phyloP scores from a whole-genome alignment of 1,139 yeast genomes.

The Pneumocystis oryctolagi region DNA sequence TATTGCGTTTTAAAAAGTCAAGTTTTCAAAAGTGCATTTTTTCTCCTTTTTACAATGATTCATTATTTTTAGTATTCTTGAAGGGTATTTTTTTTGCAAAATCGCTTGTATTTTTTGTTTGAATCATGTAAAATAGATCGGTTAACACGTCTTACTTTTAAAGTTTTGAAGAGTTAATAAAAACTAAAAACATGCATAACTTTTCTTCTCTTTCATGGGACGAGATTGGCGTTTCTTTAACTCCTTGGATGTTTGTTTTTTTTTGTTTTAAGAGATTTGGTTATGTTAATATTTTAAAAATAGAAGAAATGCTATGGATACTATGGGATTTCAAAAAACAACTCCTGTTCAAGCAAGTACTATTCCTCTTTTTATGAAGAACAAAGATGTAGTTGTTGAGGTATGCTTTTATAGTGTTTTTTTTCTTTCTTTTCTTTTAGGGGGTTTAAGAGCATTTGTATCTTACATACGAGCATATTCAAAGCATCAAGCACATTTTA shows the following conservation, averaged over 20 bases:
- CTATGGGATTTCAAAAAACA: slow-evolving; percentile 62
- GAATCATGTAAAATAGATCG: no score
- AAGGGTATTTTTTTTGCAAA: no score
- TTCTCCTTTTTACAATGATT: no score
- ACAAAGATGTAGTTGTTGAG: slow-evolving; percentile 91
- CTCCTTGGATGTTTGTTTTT: neutral
- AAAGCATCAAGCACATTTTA: slow-evolving; percentile 81
- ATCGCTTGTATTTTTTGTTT: no score
- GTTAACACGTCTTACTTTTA: no score
- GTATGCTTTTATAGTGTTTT: neutral
- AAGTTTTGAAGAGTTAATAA: neutral
- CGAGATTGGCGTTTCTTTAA: neutral
- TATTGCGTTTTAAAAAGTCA: no score
- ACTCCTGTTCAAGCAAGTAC: slow-evolving; percentile 97
- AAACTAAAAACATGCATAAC: neutral
- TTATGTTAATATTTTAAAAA: neutral
- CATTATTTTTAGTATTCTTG: no score
- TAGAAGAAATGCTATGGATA: neutral
- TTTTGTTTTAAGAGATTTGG: neutral
- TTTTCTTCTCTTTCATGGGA: neutral
- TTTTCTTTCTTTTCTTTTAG: slow-evolving; percentile 15
- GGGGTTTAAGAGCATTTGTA: slow-evolving; percentile 67
- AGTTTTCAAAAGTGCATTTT: no score
- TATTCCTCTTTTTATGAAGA: slow-evolving; percentile 70
- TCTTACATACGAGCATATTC: slow-evolving; percentile 73